Conservation (phyloP, 805 yeast species). For the Candida silvicultrix region DNA sequence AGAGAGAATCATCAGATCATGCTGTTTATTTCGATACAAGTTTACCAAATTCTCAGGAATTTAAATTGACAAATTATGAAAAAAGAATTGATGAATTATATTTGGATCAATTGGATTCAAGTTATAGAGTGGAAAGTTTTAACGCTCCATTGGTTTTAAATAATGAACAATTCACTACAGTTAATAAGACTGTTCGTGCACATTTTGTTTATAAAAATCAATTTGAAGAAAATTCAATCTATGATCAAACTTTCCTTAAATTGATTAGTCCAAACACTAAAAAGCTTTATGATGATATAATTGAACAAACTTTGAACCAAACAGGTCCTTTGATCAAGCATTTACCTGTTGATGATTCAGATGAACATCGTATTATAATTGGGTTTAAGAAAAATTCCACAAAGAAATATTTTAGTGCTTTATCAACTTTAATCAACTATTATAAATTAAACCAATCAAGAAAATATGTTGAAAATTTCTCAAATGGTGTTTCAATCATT, state of each 20-base stretch:
- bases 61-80: constrained; percentile 51
- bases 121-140: constrained; percentile 74
- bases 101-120: constrained; percentile 46
- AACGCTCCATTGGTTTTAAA: constrained; percentile 50
- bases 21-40: constrained; percentile 87
- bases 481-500: constrained; percentile 80
- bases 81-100: constrained; percentile 75
- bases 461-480: constrained; percentile 90
- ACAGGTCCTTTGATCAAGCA: constrained; percentile 93
- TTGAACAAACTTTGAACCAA: constrained; percentile 59
- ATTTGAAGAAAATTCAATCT: constrained; percentile 47
- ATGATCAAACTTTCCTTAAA: constrained; percentile 72
- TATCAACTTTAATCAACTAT: constrained; percentile 80
- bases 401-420: constrained; percentile 81
- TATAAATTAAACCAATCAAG: constrained; percentile 80
- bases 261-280: constrained; percentile 80
- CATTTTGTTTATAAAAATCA: constrained; percentile 78
- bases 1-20: constrained; percentile 74
- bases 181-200: constrained; percentile 51
- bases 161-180: constrained; percentile 24
- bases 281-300: constrained; percentile 64
- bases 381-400: constrained; percentile 84
- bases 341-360: constrained; percentile 68
- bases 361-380: constrained; percentile 82
- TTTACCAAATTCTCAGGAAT: constrained; percentile 37